phyloP scores from a whole-genome alignment of 352 stramenopile genomes.

The Globisporangium abappressorium region DNA sequence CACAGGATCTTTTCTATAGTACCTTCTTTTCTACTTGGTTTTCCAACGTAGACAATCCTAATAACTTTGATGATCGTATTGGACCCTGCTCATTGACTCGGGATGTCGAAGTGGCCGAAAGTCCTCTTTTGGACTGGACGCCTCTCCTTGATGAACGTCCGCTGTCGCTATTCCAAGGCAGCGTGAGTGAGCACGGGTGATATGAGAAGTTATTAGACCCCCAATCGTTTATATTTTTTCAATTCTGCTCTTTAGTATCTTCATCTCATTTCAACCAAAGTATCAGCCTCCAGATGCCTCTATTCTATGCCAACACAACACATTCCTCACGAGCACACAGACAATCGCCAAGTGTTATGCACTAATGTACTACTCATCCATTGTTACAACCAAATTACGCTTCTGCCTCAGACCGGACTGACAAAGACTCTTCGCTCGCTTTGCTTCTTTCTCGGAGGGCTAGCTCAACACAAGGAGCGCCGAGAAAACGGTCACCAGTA shows the following conservation, averaged over 20 bases:
- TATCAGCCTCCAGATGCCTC: neutral
- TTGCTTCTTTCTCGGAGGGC: neutral
- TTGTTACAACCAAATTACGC: too few species aligned
- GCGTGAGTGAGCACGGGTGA: constrained; percentile 37
- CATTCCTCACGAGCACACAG: too few species aligned
- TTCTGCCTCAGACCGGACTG: neutral
- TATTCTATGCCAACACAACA: too few species aligned
- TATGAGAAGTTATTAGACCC: constrained; percentile 27
- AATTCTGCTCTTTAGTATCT: too few species aligned
- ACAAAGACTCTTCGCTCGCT: neutral
- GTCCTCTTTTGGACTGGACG: constrained; percentile 17
- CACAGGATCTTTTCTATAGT: constrained; percentile 34
- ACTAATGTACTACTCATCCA: neutral
- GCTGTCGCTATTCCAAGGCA: constrained; percentile 42
- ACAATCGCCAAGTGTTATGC: neutral
- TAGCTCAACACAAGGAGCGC: neutral
- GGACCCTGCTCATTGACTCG: constrained; percentile 18
- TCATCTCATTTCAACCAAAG: neutral
- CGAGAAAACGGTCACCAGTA: neutral
- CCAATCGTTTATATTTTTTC: neutral
- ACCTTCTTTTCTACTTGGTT: constrained; percentile 28
- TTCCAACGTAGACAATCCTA: constrained; percentile 26
- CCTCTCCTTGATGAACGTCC: constrained; percentile 39
- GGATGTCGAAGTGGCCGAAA: constrained; percentile 12
- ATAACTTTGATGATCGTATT: constrained; percentile 24